Conservation (phyloP, 23 red algal genomes). For the Gracilaria domingensis region DNA sequence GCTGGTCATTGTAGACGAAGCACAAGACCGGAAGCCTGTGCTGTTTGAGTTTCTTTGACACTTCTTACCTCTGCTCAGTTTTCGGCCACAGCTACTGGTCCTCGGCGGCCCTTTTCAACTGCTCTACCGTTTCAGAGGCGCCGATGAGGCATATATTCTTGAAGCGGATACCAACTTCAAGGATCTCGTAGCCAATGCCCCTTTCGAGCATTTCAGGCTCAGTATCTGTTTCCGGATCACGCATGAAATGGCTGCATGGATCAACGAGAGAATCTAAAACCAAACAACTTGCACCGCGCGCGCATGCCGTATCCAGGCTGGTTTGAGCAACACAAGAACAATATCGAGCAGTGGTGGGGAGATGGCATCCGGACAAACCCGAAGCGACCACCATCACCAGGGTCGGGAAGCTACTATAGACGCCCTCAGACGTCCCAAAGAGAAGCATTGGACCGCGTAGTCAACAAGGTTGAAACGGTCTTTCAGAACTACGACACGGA, state of each 20-base stretch:
- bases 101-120: constrained; percentile 23
- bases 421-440: not conserved
- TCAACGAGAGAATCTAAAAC: constrained; percentile 23
- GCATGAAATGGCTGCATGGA: constrained; percentile 27
- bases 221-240: constrained; percentile 10
- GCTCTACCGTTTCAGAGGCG: constrained; percentile 30
- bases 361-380: constrained; percentile 14
- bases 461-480: not conserved
- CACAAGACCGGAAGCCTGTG: not conserved
- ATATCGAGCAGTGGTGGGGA: constrained; percentile 22
- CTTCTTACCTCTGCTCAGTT: not conserved
- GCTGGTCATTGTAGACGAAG: constrained; percentile 16
- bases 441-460: not conserved
- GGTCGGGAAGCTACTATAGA: not conserved
- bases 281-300: constrained; percentile 3
- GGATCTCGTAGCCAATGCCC: not conserved
- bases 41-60: not conserved
- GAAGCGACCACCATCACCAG: not conserved
- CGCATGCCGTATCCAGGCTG: not conserved
- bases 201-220: constrained; percentile 26
- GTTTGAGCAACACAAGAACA: not conserved
- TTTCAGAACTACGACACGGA: constrained; percentile 6
- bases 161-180: not conserved
- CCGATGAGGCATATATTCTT: constrained; percentile 21
- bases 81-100: constrained; percentile 7